Conservation (phyloP, 2,329 filamentous ascomycete genomes). For the Tolypocladium tropicale region DNA sequence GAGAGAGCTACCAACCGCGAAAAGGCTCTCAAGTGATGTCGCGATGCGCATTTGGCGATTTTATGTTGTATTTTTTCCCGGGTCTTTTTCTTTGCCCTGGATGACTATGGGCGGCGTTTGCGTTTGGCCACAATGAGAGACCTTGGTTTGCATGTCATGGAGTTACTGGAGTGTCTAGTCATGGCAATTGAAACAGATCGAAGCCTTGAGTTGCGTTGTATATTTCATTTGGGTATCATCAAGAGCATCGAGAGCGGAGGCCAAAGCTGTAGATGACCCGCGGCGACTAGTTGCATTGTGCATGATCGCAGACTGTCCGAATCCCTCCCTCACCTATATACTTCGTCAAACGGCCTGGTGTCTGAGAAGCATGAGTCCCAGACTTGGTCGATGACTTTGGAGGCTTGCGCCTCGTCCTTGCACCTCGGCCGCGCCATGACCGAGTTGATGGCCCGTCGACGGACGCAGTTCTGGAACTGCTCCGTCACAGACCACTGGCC, state of each 20-base stretch:
- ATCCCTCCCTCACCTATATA: slow-evolving; percentile 56
- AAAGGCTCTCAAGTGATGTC: slow-evolving; percentile 16
- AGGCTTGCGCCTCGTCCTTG: slow-evolving; percentile 77
- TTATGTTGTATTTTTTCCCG: background rate
- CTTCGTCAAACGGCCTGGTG: slow-evolving; percentile 92
- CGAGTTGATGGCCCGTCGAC: slow-evolving; percentile 68
- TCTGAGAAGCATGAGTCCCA: slow-evolving; percentile 96
- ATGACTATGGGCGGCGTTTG: slow-evolving; percentile 3
- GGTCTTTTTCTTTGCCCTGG: background rate
- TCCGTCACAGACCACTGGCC: slow-evolving; percentile 83
- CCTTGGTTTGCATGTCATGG: slow-evolving; percentile 19
- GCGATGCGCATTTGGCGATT: background rate
- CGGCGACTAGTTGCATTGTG: background rate
- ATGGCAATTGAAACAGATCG: background rate
- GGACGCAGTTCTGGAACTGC: slow-evolving; percentile 89
- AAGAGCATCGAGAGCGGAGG: slow-evolving; percentile 1
- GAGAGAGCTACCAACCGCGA: slow-evolving; percentile 42
- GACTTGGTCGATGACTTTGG: slow-evolving; percentile 88
- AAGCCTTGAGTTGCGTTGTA: background rate
- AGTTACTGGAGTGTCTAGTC: slow-evolving; percentile 9
- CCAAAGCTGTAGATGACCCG: background rate
- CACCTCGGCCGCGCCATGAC: slow-evolving; percentile 70
- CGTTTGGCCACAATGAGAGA: slow-evolving; percentile 7
- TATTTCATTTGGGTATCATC: slow-evolving; percentile 5
- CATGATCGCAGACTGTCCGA: slow-evolving; percentile 7